These are phyloP conservation scores for Tuber microsphaerosporum DNA, from an alignment of 495 filamentous ascomycete species.

Conservation along the genomic window DNA sequence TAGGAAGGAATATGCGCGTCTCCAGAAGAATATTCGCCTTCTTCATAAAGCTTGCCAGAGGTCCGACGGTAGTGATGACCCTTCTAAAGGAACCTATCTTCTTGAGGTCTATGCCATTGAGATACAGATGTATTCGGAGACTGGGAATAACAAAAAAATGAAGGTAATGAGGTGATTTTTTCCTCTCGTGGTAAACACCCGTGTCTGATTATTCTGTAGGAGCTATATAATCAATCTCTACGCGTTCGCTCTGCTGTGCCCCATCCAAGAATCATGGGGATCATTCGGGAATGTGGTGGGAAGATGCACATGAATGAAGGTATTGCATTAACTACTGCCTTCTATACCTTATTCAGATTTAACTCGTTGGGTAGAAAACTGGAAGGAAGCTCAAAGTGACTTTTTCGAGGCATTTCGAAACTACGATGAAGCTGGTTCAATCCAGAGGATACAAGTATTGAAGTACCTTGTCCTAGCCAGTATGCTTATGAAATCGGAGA, in stretches of 20 bases:
- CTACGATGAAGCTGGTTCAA: constrained; percentile 94
- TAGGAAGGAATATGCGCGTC: constrained; percentile 73
- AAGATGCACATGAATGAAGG: constrained; percentile 99
- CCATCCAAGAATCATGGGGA: constrained; percentile 97
- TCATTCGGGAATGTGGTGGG: constrained; percentile 95
- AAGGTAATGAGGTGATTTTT: constrained; percentile 50
- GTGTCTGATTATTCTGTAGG: constrained; percentile 41
- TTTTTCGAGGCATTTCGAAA: constrained; percentile 99
- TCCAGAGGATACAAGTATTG: constrained; percentile 92
- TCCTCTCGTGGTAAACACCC: background rate
- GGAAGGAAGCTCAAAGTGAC: constrained; percentile 92
- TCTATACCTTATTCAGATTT: background rate
- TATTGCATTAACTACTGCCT: constrained; percentile 19
- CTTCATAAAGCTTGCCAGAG: constrained; percentile 83
- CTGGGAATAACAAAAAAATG: constrained; percentile 91
- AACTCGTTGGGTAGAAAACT: constrained; percentile 60
- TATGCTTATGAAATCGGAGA: constrained; percentile 98
- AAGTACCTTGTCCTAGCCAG: constrained; percentile 95
- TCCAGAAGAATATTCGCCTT: constrained; percentile 78
- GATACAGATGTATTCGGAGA: constrained; percentile 98
- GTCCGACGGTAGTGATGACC: constrained; percentile 84
- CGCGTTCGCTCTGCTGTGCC: constrained; percentile 90
- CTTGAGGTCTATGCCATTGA: constrained; percentile 94
- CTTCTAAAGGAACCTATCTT: constrained; percentile 91
- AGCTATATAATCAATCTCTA: constrained; percentile 80